Base-by-base conservation (phyloP, 1,284 basidiomycete genomes). In the Apiotrichum porosum region DNA sequence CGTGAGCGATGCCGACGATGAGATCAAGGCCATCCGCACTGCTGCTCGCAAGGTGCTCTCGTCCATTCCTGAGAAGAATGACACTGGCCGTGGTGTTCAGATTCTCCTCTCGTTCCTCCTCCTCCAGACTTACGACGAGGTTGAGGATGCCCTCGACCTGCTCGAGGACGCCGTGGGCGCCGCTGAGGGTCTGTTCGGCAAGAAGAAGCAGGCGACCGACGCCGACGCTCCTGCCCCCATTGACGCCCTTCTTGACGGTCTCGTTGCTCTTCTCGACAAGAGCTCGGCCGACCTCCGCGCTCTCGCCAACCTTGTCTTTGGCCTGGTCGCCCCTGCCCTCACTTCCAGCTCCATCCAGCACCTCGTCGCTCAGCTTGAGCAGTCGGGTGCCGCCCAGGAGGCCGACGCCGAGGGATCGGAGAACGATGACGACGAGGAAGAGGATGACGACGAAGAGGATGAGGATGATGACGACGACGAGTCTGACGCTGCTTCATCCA, bases 221-320 rank as follows among this genome's bases (percentile, higher is more conserved):
- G 65, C 71, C 10, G 76, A 74, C 26, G 76, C 74, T 22, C 74
- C 76, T 18, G 72, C 80, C 35, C 83, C 88, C 1, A 82, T 93
- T 43, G 91, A 95, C 60, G 73, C 91, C 28, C 78, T 97, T 32
- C 83, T 93, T 40, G 93, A 97, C 65, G 80, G 81, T 21, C 81
- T 97, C 49, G 86, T 97, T 48, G 88, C 88, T 9, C 84, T 90
- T 64, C 75, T 98, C 42, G 92, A 97, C 68, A 81, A 85, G 52
- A 84, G 86, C 3, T 88, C 85, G 10, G 81, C 83, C 31, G 94
- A 90, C 71, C 79, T 89, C 69, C 83, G 90, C 19, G 80, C 83
- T 0, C 77, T 91, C 18, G 86, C 86, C 9, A 91, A 85, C 52
- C 83, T 89, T 56, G 84, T 83, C 5, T 95, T 97, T 65, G 80